These are phyloP conservation scores for Plantago ovata DNA, from an alignment of 257 asterid genomes.

Conservation along the genomic window DNA sequence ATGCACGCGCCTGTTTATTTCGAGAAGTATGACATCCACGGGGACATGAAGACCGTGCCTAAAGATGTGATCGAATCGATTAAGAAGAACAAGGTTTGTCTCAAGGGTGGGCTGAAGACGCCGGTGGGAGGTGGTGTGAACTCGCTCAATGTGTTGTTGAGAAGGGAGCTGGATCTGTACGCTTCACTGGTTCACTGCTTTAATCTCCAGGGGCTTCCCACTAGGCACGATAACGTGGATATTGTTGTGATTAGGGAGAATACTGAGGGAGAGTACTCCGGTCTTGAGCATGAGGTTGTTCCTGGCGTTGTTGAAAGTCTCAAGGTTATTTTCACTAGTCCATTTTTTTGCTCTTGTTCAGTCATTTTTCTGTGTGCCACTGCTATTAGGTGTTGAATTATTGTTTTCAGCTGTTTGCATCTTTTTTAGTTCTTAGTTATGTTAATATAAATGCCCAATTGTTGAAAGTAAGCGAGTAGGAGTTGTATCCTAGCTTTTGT, in stretches of 20 bases:
- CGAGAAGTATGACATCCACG: slow-evolving; percentile 74
- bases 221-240: slow-evolving; percentile 80
- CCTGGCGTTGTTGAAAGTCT: slow-evolving; percentile 99
- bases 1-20: slow-evolving; percentile 95
- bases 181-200: slow-evolving; percentile 96
- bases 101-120: slow-evolving; percentile 84
- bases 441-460: no score
- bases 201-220: slow-evolving; percentile 74
- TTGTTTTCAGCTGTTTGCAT: no score
- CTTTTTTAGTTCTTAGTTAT: no score
- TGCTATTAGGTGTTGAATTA: not conserved
- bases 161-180: slow-evolving; percentile 94
- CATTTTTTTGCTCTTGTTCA: not conserved
- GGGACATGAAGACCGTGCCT: slow-evolving; percentile 79
- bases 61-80: slow-evolving; percentile 72
- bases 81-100: slow-evolving; percentile 80
- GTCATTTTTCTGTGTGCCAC: not conserved
- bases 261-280: slow-evolving; percentile 95
- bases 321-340: slow-evolving; percentile 41
- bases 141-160: slow-evolving; percentile 71
- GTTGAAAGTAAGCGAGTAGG: no score
- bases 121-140: slow-evolving; percentile 97
- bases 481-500: no score
- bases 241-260: slow-evolving; percentile 95
- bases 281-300: slow-evolving; percentile 98